A percentile compares a stretch with the other conserved stretches of the same genome.
Conservation (phyloP, 1,284 basidiomycete species). For the Trametes sp. region DNA sequence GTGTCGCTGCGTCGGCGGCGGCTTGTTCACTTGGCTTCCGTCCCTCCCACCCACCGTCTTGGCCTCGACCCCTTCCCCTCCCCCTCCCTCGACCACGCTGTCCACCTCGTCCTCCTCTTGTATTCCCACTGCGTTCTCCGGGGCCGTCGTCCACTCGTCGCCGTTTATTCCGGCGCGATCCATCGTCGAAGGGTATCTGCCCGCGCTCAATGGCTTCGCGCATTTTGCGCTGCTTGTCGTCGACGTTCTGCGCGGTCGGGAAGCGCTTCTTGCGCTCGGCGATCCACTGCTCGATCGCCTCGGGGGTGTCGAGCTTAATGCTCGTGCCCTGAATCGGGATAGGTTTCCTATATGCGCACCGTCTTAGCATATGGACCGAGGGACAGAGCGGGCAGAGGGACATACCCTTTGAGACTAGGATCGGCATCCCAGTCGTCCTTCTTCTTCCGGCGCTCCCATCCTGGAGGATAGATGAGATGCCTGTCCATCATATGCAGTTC, state of each 20-base stretch:
- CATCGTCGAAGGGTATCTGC: slow-evolving; percentile 65
- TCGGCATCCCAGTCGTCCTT: slow-evolving; percentile 77
- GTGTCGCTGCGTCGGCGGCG: neutral
- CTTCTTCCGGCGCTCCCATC: slow-evolving; percentile 72
- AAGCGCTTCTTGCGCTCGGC: slow-evolving; percentile 86
- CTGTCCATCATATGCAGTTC: slow-evolving; percentile 91
- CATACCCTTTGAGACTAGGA: slow-evolving; percentile 75
- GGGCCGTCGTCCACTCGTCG: slow-evolving; percentile 37
- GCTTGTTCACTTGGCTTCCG: slow-evolving; percentile 3
- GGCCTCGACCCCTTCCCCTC: slow-evolving; percentile 43
- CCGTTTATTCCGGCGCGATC: slow-evolving; percentile 46
- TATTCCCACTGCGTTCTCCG: slow-evolving; percentile 35
- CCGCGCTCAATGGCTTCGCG: slow-evolving; percentile 83
- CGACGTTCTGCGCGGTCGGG: slow-evolving; percentile 73
- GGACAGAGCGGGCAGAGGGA: neutral
- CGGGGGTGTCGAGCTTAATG: slow-evolving; percentile 79
- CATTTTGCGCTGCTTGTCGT: slow-evolving; percentile 79
- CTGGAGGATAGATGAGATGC: slow-evolving; percentile 83
- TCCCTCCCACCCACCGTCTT: slow-evolving; percentile 27
- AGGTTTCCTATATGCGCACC: slow-evolving; percentile 60
- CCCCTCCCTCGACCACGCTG: slow-evolving; percentile 46
- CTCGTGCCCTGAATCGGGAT: slow-evolving; percentile 85
- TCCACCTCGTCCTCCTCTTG: slow-evolving; percentile 42
- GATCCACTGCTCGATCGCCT: slow-evolving; percentile 86
- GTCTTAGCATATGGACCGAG: neutral